Evolutionary conservation across 169 alveolate genomes (phyloP).

Genomic region (Cryptosporidium ubiquitum): DNA sequence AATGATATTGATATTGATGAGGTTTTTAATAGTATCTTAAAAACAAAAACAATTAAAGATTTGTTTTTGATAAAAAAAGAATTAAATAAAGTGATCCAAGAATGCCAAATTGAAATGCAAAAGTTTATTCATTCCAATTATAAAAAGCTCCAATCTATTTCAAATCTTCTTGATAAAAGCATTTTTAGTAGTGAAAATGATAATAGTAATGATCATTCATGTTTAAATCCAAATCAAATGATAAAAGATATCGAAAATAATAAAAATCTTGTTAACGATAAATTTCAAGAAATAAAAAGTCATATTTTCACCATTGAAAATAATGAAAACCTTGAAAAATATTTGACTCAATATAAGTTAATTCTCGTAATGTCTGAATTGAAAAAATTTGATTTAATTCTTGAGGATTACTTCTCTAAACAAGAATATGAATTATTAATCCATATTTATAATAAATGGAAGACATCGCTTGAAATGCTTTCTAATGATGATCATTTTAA

Average conservation of each 20-base stretch:
- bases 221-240: background rate
- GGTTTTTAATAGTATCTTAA: conserved; percentile 3
- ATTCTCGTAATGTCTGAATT: background rate
- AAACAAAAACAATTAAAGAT: conserved; percentile 47
- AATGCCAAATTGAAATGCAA: conserved; percentile 44
- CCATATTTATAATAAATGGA: conserved; percentile 39
- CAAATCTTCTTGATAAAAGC: conserved; percentile 13
- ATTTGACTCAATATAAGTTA: background rate
- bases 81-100: conserved; percentile 5
- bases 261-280: background rate
- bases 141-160: background rate
- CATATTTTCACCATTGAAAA: conserved; percentile 1
- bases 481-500: conserved; percentile 20
- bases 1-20: background rate
- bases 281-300: background rate
- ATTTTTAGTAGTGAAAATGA: background rate
- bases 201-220: background rate
- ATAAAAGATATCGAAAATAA: background rate
- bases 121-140: conserved; percentile 36
- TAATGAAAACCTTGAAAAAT: conserved; percentile 6
- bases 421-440: conserved; percentile 16
- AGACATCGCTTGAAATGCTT: conserved; percentile 6
- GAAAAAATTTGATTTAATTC: background rate
- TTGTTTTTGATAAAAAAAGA: conserved; percentile 3
- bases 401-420: conserved; percentile 8